Evolutionary conservation across 2,329 filamentous ascomycete species (phyloP), one percentile per base, ranked within the genome.

Genomic region (Sporothrix globosa): DNA sequence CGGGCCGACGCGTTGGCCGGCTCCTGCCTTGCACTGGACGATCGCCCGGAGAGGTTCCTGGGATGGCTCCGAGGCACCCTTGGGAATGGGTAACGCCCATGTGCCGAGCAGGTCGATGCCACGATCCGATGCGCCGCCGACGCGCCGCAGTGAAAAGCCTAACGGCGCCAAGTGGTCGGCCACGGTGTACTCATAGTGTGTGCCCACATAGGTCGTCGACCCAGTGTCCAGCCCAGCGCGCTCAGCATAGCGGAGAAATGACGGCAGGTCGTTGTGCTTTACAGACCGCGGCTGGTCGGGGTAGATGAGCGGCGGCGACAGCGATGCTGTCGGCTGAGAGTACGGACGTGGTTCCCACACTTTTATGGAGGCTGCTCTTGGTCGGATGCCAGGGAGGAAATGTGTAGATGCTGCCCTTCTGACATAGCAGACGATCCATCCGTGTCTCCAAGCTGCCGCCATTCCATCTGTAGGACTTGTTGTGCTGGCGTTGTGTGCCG

Each of bases 91-190:
- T 0, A 92, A 80, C 0, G 79, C 79, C 92, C 92, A 95, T 2
- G 84, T 85, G 0, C 92, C 92, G 0, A 93, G 80, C 1, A 95
- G 83, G 77, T 95, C 92, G 75, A 92, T 91, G 50, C 92, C 92
- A 71, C 83, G 84, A 79, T 95, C 92, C 1, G 86, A 87, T 3
- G 82, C 81, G 48, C 90, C 87, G 39, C 92, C 92, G 1, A 90
- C 84, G 44, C 91, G 87, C 61, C 82, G 82, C 46, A 94, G 83
- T 27, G 81, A 79, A 80, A 95, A 91, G 69, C 89, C 88, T 68
- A 91, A 85, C 1, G 80, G 79, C 3, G 83, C 76, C 0, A 95
- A 84, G 0, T 86, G 80, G 4, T 79, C 77, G 6, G 86, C 84
- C 3, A 88, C 86, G 0, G 83, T 88, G 81, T 95, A 95, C 79